A percentile compares a stretch with the other conserved stretches of the same genome.
Evolutionary conservation across 2,329 filamentous ascomycete genomes (phyloP).

Genomic region (Dactylonectria estremocensis): DNA sequence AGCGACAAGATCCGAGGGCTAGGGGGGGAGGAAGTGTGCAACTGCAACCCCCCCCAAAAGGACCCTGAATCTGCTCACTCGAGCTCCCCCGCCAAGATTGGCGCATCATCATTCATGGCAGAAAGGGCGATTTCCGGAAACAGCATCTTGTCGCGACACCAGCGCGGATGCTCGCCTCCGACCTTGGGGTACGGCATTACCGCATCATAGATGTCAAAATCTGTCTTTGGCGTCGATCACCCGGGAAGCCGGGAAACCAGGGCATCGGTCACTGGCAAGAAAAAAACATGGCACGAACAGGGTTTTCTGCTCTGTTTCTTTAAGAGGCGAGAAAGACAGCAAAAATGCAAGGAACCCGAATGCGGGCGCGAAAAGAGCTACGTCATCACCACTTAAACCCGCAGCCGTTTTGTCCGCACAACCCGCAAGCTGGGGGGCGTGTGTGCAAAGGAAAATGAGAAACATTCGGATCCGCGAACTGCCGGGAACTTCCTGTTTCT

Average conservation of each 20-base stretch:
- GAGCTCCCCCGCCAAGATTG: neutral
- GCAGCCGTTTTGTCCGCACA: neutral
- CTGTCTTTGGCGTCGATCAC: neutral
- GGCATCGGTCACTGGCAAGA: neutral
- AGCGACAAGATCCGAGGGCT: neutral
- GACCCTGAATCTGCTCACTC: slow-evolving; percentile 2
- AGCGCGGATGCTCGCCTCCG: neutral
- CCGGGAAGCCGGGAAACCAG: neutral
- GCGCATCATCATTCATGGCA: too few species aligned
- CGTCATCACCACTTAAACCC: slow-evolving; percentile 18
- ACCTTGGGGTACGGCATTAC: neutral
- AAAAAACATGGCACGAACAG: slow-evolving; percentile 2
- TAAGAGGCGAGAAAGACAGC: neutral
- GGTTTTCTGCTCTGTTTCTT: neutral
- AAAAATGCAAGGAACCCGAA: slow-evolving; percentile 28
- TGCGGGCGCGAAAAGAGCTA: neutral
- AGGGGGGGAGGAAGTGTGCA: neutral
- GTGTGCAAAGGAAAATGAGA: neutral
- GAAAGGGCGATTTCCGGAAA: neutral
- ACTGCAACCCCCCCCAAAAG: slow-evolving; percentile 15
- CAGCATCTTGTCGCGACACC: neutral
- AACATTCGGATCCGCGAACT: neutral
- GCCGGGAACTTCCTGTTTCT: neutral
- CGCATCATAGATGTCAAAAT: neutral
- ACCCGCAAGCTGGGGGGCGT: neutral